These are phyloP conservation scores for Balansia obtecta DNA, from an alignment of 2,329 filamentous ascomycete species.

Conservation along the genomic window DNA sequence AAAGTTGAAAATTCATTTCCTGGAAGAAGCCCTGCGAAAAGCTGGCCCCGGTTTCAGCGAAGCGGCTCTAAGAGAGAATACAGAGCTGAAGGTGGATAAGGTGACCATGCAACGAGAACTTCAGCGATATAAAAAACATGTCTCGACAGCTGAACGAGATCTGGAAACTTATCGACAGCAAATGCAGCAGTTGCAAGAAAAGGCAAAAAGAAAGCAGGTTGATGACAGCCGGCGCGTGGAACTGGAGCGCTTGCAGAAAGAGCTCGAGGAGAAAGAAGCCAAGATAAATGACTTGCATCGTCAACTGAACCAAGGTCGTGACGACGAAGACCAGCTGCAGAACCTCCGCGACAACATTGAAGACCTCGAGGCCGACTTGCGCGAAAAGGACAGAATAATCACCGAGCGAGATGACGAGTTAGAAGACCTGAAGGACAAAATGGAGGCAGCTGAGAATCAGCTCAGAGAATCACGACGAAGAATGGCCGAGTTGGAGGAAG, in stretches of 20 bases:
- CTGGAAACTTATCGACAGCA: slow-evolving; percentile 74
- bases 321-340: slow-evolving; percentile 46
- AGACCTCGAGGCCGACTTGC: slow-evolving; percentile 62
- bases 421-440: slow-evolving; percentile 48
- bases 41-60: slow-evolving; percentile 84
- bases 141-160: slow-evolving; percentile 73
- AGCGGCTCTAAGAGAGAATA: slow-evolving; percentile 83
- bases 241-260: slow-evolving; percentile 42
- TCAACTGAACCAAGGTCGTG: slow-evolving; percentile 43
- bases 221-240: slow-evolving; percentile 56
- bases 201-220: slow-evolving; percentile 61
- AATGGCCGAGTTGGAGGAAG: slow-evolving; percentile 43
- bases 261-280: slow-evolving; percentile 44
- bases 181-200: slow-evolving; percentile 71
- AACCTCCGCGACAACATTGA: slow-evolving; percentile 61
- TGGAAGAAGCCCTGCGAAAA: slow-evolving; percentile 82
- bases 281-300: slow-evolving; percentile 49
- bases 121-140: slow-evolving; percentile 71
- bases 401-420: slow-evolving; percentile 66
- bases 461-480: slow-evolving; percentile 42
- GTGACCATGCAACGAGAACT: slow-evolving; percentile 83
- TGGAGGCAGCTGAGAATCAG: slow-evolving; percentile 42
- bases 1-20: slow-evolving; percentile 93
- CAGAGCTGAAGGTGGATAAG: slow-evolving; percentile 86
- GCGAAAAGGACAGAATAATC: slow-evolving; percentile 62